Evolutionary conservation across 805 yeast genomes (phyloP).

Genomic region (Hermanozyma aechmeae): DNA sequence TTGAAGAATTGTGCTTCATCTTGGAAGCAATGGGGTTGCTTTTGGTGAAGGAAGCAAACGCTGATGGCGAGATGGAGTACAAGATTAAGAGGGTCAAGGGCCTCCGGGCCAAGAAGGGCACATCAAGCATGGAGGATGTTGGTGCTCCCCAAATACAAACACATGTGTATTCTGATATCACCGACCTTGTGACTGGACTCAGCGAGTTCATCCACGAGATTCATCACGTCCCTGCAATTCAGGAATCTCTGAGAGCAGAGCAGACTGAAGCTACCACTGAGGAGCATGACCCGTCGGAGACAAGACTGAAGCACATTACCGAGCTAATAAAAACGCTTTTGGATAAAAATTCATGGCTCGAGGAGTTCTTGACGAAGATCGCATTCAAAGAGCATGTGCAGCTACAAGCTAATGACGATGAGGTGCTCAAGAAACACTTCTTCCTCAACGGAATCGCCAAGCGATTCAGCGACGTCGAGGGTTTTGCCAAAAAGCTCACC

Average conservation of each 20-base stretch:
- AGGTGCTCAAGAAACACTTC: constrained; percentile 14
- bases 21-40: constrained; percentile 74
- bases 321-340: too few species aligned
- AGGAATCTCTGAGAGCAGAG: too few species aligned
- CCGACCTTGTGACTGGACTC: too few species aligned
- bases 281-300: too few species aligned
- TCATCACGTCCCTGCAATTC: too few species aligned
- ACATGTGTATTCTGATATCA: too few species aligned
- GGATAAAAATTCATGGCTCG: too few species aligned
- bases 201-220: too few species aligned
- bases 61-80: constrained; percentile 21
- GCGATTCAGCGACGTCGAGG: constrained; percentile 83
- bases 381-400: constrained; percentile 20
- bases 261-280: too few species aligned
- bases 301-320: too few species aligned
- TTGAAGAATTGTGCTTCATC: constrained; percentile 43
- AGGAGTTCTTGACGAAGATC: constrained; percentile 12
- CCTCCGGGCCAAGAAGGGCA: constrained; percentile 37
- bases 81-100: constrained; percentile 76
- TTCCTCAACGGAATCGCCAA: constrained; percentile 43
- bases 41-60: constrained; percentile 32
- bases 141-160: too few species aligned
- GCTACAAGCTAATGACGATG: constrained; percentile 10
- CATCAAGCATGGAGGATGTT: too few species aligned
- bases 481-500: constrained; percentile 75